Evolutionary conservation across 2,329 filamentous ascomycete genomes (phyloP), one percentile per base, ranked within the genome.

Genomic region (Endoconidiophora polonica): DNA sequence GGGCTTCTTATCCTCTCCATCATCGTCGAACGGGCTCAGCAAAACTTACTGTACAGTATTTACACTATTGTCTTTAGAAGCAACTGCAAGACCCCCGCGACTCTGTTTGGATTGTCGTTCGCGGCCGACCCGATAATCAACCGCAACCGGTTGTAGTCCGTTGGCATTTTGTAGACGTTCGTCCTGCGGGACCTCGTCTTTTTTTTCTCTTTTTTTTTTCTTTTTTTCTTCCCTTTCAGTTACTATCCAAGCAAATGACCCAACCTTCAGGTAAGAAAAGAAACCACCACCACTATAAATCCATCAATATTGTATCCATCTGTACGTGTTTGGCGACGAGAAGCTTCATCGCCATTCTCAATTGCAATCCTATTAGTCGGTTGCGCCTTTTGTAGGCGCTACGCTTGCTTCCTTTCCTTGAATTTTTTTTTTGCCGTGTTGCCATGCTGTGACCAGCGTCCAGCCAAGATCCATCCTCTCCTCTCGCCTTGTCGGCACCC

Each of bases 181-280:
- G 44, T 50, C 48, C 48, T 44, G 43, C 48, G 48, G 42, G 48
- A 50, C 42, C 43, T 50, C 44, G 42, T 50, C 48, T 41, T 7
- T 50, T n/a, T 40, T 41, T 22, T 41, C 42, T 38, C 36, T 46
- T 48, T 36, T 46, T 24, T 41, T 16, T 44, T 50, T 18, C 45
- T 39, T 40, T 20, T 12, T 18, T 20, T 43, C 20, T 40, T 40
- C 20, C 12, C 38, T 40, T 40, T 40, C 38, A 22, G 40, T 43
- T 40, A 43, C 42, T 38, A 50, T 50, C 48, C 24, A 24, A 37
- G 44, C 42, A 50, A 50, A 50, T 50, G 48, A 50, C 48, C 42
- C 48, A 50, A 50, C 43, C 48, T 39, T 41, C 42, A 50, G 48
- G 48, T 50, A 45, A 50, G 48, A 18, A 42, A n/a, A 22, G 18